Evolutionary conservation across 345 rosid genomes (phyloP), one percentile per base, ranked within the genome.

Genomic region (Linum trigynum): DNA sequence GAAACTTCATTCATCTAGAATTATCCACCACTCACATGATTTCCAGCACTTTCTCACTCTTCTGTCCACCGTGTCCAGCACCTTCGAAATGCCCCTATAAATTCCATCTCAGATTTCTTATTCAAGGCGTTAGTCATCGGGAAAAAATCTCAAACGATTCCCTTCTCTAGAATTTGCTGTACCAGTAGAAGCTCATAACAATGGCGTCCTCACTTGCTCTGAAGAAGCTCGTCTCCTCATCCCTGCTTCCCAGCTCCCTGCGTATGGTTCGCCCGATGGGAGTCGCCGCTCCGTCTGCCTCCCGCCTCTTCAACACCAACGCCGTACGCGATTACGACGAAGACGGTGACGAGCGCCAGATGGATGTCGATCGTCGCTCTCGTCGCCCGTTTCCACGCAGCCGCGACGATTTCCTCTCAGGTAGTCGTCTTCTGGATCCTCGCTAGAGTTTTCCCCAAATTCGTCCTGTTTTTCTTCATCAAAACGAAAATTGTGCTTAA

Each of bases 161-260:
- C 59, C 35, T 57, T 57, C 9, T 35, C 7, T 3, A 6, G 5
- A 57, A 57, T 4, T 3, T 32, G 32, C 32, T 23, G 32, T 37
- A 3, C 7, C 61, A 57, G 23, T 12, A 10, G 11, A 57, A 57
- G 37, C 53, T 48, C 53, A 3, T 48, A 42, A 1, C 45, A 39
- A 86, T 80, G 86, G 85, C 85, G 7, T 81, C 75, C 4, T 70
- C 71, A 4, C 60, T 68, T 23, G 76, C 77, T 45, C 69, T 82
- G 11, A 72, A 76, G 65, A 74, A 76, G 53, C 76, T 66, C n/a
- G 39, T 65, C 11, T 59, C 77, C n/a, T 71, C 73, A 10, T 63
- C 38, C 70, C 57, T 77, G 32, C 7, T 78, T 23, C 32, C 78
- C 7, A 48, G 59, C 55, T 61, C 69, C 53, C 1, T 65, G 17